phyloP scores from a whole-genome alignment of 352 stramenopile genomes.

The Phytophthora vignae region DNA sequence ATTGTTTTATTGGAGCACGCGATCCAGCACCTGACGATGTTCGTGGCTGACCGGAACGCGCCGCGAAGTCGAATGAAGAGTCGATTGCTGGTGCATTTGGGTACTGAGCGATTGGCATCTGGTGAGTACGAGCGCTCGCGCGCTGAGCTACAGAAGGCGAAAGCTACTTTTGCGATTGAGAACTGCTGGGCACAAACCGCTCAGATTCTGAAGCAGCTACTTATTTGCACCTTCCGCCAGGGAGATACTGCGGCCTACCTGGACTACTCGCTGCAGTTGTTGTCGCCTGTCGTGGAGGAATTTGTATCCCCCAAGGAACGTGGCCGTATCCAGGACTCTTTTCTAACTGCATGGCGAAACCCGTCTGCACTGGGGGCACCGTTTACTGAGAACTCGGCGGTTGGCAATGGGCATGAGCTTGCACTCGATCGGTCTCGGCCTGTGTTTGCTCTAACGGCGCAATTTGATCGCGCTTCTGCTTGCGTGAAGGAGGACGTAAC shows the following conservation, averaged over 20 bases:
- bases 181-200: conserved; percentile 80
- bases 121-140: conserved; percentile 75
- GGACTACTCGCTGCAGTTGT: conserved; percentile 79
- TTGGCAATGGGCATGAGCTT: conserved; percentile 57
- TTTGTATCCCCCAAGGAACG: conserved; percentile 71
- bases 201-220: conserved; percentile 79
- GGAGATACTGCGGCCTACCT: conserved; percentile 78
- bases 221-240: conserved; percentile 80
- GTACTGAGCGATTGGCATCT: conserved; percentile 72
- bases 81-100: conserved; percentile 75
- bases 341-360: conserved; percentile 71
- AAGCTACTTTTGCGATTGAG: conserved; percentile 61
- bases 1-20: conserved; percentile 84
- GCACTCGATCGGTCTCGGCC: conserved; percentile 58
- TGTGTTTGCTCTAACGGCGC: conserved; percentile 57
- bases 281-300: conserved; percentile 77
- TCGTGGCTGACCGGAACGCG: conserved; percentile 69
- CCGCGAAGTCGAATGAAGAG: conserved; percentile 79
- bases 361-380: conserved; percentile 47
- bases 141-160: conserved; percentile 75
- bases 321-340: conserved; percentile 59
- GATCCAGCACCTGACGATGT: conserved; percentile 76
- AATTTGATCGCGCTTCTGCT: conserved; percentile 72
- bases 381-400: conserved; percentile 48
- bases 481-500: conserved; percentile 74